Evolutionary conservation across 495 filamentous ascomycete species (phyloP), one percentile per base, ranked within the genome.

Genomic region (Annulohypoxylon stygium): DNA sequence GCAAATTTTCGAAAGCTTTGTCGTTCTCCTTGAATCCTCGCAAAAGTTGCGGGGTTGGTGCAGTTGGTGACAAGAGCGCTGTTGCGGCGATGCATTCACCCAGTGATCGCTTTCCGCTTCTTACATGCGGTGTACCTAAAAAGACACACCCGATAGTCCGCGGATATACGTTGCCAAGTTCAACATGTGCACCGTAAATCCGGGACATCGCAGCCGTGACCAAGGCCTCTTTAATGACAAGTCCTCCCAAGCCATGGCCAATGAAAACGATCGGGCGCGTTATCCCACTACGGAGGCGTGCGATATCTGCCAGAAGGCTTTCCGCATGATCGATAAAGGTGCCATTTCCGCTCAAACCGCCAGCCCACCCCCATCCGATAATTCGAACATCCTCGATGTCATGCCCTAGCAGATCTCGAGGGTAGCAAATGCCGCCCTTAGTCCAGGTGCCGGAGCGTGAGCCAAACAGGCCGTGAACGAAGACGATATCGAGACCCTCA

Each of bases 81-180:
- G 76, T 68, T 3, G 71, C 68, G 5, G 78, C 78, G 7, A 78
- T 69, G 57, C 74, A 76, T 9, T 80, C 76, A 8, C 78, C 78
- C 20, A 78, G 53, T 3, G 74, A 68, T 37, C 70, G 71, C 48
- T 76, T 75, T n/a, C 71, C 71, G 9, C 66, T 73, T 23, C 80
- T 75, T 61, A 73, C 67, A 30, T 84, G 82, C 60, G 82, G 82
- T 2, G 81, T 82, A 11, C 80, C 80, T 14, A 84, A 65, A 65
- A 84, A 84, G 12, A 84, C 73, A 12, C 78, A 75, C 14, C 81
- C 80, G 30, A 76, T 69, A 25, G 78, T 81, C n/a, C 70, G 66
- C 6, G 78, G 72, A 23, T 78, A 78, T 3, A 83, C 66, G 25
- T 78, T 71, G 23, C 74, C 75, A 5, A 82, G 66, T 23, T 79